phyloP scores from a whole-genome alignment of 164 flowering plant genomes.

The Dillenia suffruticosa region DNA sequence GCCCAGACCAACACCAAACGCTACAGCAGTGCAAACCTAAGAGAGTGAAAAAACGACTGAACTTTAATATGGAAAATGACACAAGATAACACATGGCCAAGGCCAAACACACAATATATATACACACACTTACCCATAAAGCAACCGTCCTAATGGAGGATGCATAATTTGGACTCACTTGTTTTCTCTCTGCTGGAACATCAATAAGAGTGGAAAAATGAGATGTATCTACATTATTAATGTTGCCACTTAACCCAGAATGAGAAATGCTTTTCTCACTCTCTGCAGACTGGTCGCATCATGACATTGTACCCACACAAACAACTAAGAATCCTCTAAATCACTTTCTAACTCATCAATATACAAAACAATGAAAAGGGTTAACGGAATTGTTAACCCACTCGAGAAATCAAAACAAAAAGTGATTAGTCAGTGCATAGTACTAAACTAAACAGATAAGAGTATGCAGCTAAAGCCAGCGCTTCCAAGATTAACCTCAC shows the following conservation, averaged over 20 bases:
- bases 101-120: not conserved
- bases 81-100: not conserved
- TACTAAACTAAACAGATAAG: too few species aligned
- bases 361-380: too few species aligned
- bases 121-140: constrained; percentile 52
- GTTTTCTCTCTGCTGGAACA: constrained; percentile 15
- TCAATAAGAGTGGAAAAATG: constrained; percentile 15
- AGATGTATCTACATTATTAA: constrained; percentile 10
- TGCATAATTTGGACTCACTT: constrained; percentile 16
- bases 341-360: too few species aligned
- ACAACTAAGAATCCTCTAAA: constrained; percentile 13
- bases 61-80: constrained; percentile 6
- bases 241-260: constrained; percentile 18
- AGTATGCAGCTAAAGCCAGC: too few species aligned
- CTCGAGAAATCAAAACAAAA: not conserved
- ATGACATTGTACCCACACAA: constrained; percentile 29
- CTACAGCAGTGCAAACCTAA: constrained; percentile 77
- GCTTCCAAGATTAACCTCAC: too few species aligned
- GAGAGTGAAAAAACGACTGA: constrained; percentile 7
- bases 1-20: constrained; percentile 85
- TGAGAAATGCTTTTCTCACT: constrained; percentile 19
- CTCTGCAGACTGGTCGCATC: constrained; percentile 41
- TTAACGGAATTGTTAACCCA: not conserved
- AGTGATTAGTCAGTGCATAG: too few species aligned
- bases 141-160: constrained; percentile 63